Evolutionary conservation across 352 stramenopile species (phyloP).

Genomic region (Pythium vanterpoolii): DNA sequence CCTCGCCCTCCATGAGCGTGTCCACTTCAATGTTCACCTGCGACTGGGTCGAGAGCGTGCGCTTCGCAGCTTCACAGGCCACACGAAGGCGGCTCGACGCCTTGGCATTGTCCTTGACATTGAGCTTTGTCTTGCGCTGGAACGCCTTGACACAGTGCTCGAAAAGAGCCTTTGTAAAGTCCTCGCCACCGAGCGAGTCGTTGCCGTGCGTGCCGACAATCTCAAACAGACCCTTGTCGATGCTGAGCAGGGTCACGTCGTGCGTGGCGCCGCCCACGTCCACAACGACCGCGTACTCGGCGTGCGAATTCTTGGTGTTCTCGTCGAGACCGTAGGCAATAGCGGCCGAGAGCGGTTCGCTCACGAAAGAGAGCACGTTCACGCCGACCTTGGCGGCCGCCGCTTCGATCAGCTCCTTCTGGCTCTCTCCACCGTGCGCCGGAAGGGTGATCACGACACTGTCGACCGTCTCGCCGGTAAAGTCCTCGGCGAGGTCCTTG

Average conservation of each 20-base stretch:
- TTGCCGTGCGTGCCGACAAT: constrained; percentile 96
- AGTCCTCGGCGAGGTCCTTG: constrained; percentile 84
- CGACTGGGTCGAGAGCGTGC: constrained; percentile 93
- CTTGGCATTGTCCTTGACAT: constrained; percentile 92
- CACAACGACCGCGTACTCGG: constrained; percentile 97
- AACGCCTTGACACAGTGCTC: constrained; percentile 97
- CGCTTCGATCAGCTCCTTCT: constrained; percentile 75
- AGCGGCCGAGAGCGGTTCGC: constrained; percentile 96
- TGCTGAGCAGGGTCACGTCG: constrained; percentile 94
- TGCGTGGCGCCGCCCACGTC: constrained; percentile 97
- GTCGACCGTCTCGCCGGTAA: constrained; percentile 80
- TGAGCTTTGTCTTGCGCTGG: constrained; percentile 92
- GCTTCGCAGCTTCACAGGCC: constrained; percentile 97
- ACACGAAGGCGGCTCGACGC: constrained; percentile 93
- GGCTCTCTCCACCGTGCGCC: constrained; percentile 58
- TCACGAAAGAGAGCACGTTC: constrained; percentile 96
- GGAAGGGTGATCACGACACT: constrained; percentile 77
- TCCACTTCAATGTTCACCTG: constrained; percentile 98
- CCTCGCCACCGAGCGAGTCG: constrained; percentile 93
- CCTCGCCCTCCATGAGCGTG: constrained; percentile 96
- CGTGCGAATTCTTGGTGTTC: constrained; percentile 65
- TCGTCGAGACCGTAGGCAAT: constrained; percentile 99
- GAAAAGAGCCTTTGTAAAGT: constrained; percentile 97
- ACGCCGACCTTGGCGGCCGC: constrained; percentile 91
- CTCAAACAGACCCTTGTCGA: constrained; percentile 98